A percentile compares a stretch with the other conserved stretches of the same genome.
These are phyloP conservation scores for Suaeda aralocaspica DNA, from an alignment of 148 eudicot genomes.

Conservation along the genomic window DNA sequence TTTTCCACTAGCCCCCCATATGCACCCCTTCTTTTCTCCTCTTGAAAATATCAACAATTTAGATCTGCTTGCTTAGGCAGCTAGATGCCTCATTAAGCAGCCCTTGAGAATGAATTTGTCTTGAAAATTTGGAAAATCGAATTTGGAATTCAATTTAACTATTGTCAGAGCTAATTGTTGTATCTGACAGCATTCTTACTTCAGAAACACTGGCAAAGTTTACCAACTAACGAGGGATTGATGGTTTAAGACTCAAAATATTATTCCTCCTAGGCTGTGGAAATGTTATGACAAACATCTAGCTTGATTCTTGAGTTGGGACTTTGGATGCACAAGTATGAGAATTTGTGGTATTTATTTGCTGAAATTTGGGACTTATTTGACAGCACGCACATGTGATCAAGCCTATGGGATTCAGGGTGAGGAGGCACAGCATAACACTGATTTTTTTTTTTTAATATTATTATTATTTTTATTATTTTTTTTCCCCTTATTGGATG, in stretches of 20 bases:
- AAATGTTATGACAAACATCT: neutral
- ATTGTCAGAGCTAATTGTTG: neutral
- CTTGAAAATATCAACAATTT: neutral
- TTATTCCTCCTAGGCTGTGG: neutral
- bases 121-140: neutral
- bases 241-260: neutral
- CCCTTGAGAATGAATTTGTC: neutral
- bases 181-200: neutral
- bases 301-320: neutral
- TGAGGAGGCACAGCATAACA: too few species aligned
- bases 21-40: neutral
- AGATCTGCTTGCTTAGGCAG: neutral
- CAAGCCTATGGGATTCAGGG: too few species aligned
- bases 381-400: too few species aligned
- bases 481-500: too few species aligned
- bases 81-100: neutral
- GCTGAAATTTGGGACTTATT: neutral
- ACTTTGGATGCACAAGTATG: neutral
- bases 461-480: too few species aligned
- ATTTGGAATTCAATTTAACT: neutral
- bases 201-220: neutral
- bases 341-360: neutral
- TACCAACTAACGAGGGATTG: neutral
- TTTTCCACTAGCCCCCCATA: neutral
- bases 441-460: too few species aligned